Percentiles rank a stretch among this genome's conserved stretches.
phyloP scores from a whole-genome alignment of 345 rosid species.

The Eutrema yunnanense region DNA sequence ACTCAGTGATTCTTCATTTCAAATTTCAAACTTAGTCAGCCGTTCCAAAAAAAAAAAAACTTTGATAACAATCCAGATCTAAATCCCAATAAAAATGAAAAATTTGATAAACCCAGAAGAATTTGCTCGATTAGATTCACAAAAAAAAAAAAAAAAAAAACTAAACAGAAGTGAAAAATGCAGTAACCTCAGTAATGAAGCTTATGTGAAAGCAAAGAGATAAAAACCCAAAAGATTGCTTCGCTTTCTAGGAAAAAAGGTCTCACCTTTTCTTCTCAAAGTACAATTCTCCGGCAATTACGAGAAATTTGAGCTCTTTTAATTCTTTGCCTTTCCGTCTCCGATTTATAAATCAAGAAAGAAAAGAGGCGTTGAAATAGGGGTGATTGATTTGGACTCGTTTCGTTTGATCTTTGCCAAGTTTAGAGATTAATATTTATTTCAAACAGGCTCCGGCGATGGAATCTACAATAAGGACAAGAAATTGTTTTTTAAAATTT shows the following conservation, averaged over 20 bases:
- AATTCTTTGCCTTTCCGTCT: neutral
- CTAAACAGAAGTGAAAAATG: neutral
- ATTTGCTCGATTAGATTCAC: neutral
- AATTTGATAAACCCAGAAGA: neutral
- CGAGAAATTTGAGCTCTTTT: neutral
- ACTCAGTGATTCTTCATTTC: neutral
- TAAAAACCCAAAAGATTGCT: conserved; percentile 8
- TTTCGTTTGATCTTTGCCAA: conserved; percentile 12
- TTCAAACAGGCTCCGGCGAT: conserved; percentile 8
- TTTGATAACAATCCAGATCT: conserved; percentile 12
- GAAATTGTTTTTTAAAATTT: neutral
- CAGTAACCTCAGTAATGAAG: neutral
- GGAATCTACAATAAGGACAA: conserved; percentile 25
- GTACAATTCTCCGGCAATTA: neutral
- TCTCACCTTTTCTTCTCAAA: conserved; percentile 22
- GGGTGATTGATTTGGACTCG: neutral
- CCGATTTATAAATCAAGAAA: conserved; percentile 7
- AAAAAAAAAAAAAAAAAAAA: neutral
- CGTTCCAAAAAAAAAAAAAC: neutral
- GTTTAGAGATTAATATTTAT: neutral
- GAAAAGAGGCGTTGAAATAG: conserved; percentile 9
- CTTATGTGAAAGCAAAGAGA: conserved; percentile 6
- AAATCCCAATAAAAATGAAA: neutral
- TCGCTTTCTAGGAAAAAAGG: conserved; percentile 16
- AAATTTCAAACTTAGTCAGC: conserved; percentile 11